Evolutionary conservation across 257 asterid species (phyloP), one percentile per base, ranked within the genome.

Genomic region (Solanum habrochaites): DNA sequence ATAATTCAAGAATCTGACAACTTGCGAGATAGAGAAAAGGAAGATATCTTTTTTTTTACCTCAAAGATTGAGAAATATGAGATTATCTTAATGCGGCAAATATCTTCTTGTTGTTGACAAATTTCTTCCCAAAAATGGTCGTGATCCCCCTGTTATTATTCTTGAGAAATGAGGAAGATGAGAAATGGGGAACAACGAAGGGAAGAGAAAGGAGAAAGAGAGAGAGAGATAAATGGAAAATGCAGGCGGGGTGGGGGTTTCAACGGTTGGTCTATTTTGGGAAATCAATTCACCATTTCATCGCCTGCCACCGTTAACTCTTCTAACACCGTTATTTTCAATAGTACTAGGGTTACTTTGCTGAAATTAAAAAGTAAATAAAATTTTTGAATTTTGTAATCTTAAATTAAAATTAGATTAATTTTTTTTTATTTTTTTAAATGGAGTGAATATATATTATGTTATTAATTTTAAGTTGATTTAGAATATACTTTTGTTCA

Each of bases 151-250:
- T 43, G 37, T 45, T 85, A 27, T 43, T 77, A 27, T 43, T 43
- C 77, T 43, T 42, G 75, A 66, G 87, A 85, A 47, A 70, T 85
- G 56, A 64, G 31, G 69, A 40, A 66, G 82, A 37, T 37, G 71
- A 81, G 85, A 85, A 83, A 88, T 62, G 87, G 89, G 89, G 90
- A 86, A 74, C 82, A 73, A 85, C 87, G 45, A 73, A 87, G 91
- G 74, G 49, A 25, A 11, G 52, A 72, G 27, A 49, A 49, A 29
- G 5, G 35, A 12, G 70, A 72, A 43, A 21, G 40, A 11, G 39
- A 47, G 23, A 10, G 23, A 11, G 32, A 27, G 56, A 77, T 32
- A 52, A n/a, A 47, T 60, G 74, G 52, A 21, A 83, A 81, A 1
- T 16, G 70, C 16, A 27, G 42, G 62, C 60, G 23, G 20, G 42